phyloP scores from a whole-genome alignment of 495 filamentous ascomycete genomes.

The Letharia columbiana region DNA sequence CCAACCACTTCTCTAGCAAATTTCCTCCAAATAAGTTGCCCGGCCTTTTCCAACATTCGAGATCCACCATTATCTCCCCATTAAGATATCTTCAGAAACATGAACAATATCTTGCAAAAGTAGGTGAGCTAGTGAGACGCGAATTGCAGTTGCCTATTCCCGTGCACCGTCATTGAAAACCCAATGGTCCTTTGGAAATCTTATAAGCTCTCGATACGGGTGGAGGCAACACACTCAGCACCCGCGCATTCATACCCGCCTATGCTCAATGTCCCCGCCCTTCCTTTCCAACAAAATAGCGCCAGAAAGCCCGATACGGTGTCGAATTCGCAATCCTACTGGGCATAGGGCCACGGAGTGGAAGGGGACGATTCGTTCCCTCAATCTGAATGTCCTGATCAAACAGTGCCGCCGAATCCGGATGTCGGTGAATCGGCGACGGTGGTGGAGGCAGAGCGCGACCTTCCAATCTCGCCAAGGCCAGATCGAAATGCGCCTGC shows the following conservation, averaged over 20 bases:
- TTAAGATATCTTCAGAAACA: too few species aligned
- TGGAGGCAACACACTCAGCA: not conserved
- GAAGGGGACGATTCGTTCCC: not conserved
- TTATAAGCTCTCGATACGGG: not conserved
- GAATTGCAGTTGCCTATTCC: too few species aligned
- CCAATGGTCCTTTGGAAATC: not conserved
- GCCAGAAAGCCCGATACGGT: not conserved
- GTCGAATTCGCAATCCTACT: not conserved
- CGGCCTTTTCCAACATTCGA: too few species aligned
- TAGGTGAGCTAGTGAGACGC: too few species aligned
- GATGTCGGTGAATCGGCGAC: not conserved
- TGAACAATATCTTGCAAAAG: too few species aligned
- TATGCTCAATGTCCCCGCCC: not conserved
- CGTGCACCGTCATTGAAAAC: not conserved
- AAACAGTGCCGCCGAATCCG: not conserved
- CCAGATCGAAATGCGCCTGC: constrained; percentile 5
- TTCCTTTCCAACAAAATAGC: not conserved
- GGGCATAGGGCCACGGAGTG: not conserved
- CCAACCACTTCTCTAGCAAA: too few species aligned
- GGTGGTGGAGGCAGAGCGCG: not conserved
- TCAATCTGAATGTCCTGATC: constrained; percentile 5
- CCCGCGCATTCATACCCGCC: not conserved
- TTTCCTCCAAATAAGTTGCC: too few species aligned
- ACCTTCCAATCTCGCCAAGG: constrained; percentile 10
- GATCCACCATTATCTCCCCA: too few species aligned